Evolutionary conservation across 495 filamentous ascomycete species (phyloP).

Genomic region (Rostrohypoxylon terebratum): DNA sequence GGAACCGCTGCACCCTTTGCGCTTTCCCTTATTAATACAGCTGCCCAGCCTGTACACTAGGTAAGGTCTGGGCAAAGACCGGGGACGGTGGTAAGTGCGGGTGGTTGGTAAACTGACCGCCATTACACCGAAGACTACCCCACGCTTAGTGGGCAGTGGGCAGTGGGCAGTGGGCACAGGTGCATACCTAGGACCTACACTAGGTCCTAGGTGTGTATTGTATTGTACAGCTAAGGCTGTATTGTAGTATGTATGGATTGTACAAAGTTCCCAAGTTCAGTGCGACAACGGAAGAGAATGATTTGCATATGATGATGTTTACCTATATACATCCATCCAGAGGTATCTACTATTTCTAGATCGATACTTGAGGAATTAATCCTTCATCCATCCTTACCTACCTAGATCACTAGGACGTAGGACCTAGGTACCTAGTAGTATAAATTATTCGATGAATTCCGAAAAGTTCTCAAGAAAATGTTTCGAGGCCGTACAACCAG

Average conservation of each 20-base stretch:
- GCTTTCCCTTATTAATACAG: neutral
- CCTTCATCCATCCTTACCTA: no score
- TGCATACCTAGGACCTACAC: no score
- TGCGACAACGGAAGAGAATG: neutral
- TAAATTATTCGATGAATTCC: no score
- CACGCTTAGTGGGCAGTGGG: neutral
- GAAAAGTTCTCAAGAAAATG: no score
- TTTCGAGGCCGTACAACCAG: neutral
- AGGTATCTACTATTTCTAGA: neutral
- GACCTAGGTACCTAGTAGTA: no score
- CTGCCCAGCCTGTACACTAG: neutral
- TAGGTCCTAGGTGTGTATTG: no score
- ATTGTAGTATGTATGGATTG: no score
- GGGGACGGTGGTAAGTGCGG: neutral
- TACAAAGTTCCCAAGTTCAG: no score
- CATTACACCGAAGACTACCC: slow-evolving; percentile 14
- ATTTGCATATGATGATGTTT: slow-evolving; percentile 5
- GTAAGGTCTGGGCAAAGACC: neutral
- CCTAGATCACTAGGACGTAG: no score
- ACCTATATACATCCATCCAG: neutral
- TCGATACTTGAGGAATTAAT: neutral
- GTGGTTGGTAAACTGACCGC: slow-evolving; percentile 12
- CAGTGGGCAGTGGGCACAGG: neutral
- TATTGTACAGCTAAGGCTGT: no score
- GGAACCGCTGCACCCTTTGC: neutral